phyloP scores from a whole-genome alignment of 306 rosid species.

The Cucurbita pepo region DNA sequence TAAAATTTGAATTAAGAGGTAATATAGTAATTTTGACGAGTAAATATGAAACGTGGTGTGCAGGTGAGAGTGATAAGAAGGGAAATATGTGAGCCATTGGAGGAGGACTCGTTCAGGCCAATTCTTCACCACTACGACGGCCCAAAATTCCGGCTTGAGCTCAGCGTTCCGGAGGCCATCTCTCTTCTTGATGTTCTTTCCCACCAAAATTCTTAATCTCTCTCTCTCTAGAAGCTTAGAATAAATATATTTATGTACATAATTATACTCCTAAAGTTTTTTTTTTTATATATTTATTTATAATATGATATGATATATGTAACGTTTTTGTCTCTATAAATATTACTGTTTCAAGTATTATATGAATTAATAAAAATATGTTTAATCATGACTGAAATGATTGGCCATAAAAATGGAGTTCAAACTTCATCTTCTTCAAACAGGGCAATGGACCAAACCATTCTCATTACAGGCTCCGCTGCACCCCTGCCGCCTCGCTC shows the following conservation, averaged over 20 bases:
- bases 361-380: too few species aligned
- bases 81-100: slow-evolving; percentile 67
- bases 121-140: slow-evolving; percentile 94
- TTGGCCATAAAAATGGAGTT: not conserved
- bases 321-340: too few species aligned
- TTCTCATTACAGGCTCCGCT: slow-evolving; percentile 62
- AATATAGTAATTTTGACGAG: too few species aligned
- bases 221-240: too few species aligned
- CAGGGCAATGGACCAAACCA: slow-evolving; percentile 56
- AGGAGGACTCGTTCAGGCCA: slow-evolving; percentile 91
- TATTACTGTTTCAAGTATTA: too few species aligned
- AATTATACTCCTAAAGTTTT: too few species aligned
- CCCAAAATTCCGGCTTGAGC: slow-evolving; percentile 83
- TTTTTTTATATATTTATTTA: not conserved
- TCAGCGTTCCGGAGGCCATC: slow-evolving; percentile 54
- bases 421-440: slow-evolving; percentile 7
- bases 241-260: too few species aligned
- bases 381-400: too few species aligned
- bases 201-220: not conserved
- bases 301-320: not conserved
- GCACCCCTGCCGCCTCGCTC: slow-evolving; percentile 41
- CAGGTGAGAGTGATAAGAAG: slow-evolving; percentile 68
- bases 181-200: not conserved
- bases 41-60: too few species aligned
- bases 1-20: too few species aligned